phyloP scores from a whole-genome alignment of 108 stramenopile species.

The Fistulifera pelliculosa region DNA sequence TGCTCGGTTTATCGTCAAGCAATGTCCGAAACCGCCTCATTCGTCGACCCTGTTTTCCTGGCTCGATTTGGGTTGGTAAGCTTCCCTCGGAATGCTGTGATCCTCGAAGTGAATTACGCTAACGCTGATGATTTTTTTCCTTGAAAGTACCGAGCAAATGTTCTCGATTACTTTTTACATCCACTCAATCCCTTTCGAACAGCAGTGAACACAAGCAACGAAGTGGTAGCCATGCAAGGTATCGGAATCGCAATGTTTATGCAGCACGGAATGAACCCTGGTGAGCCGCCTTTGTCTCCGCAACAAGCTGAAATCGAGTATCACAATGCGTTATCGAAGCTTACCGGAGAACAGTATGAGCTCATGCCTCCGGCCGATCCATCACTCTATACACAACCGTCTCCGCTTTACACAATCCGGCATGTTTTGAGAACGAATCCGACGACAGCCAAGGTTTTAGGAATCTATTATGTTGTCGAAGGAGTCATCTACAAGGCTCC shows the following conservation, averaged over 20 bases:
- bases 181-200: constrained; percentile 84
- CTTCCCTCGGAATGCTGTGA: constrained; percentile 1
- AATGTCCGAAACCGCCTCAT: constrained; percentile 85
- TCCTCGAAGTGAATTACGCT: background rate
- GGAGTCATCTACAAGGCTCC: constrained; percentile 81
- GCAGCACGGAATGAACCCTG: constrained; percentile 46
- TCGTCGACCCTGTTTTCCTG: constrained; percentile 80
- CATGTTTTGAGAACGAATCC: constrained; percentile 59
- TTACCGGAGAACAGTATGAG: constrained; percentile 82
- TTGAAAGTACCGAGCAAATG: constrained; percentile 28
- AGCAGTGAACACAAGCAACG: constrained; percentile 65
- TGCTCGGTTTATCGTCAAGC: no score
- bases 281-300: constrained; percentile 52
- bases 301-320: constrained; percentile 77
- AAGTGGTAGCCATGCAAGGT: constrained; percentile 74
- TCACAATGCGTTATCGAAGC: constrained; percentile 25
- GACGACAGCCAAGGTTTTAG: constrained; percentile 50
- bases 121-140: background rate
- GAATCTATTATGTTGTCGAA: constrained; percentile 82
- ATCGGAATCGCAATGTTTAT: constrained; percentile 66
- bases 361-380: constrained; percentile 54
- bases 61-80: constrained; percentile 67
- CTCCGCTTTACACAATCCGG: constrained; percentile 70
- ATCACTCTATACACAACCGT: constrained; percentile 38
- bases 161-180: constrained; percentile 79